Conservation (phyloP, 306 rosid genomes). For the Alnus rubra region DNA sequence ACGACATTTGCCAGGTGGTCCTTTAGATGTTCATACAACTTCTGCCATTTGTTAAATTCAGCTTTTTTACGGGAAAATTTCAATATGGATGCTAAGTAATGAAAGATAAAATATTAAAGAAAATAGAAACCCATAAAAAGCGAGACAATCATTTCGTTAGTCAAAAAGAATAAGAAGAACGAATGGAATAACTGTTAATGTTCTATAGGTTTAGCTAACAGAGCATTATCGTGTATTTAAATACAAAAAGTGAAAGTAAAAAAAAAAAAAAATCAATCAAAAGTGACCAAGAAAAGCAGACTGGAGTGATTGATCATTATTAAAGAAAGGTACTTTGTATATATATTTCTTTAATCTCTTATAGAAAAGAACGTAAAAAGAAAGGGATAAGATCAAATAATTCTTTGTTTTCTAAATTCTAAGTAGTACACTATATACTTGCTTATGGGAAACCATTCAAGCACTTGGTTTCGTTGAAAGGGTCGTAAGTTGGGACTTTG, state of each 20-base stretch:
- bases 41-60: not conserved
- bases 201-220: not conserved
- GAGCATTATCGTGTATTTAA: not conserved
- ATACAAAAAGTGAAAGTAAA: not conserved
- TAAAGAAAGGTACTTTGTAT: not conserved
- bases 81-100: not conserved
- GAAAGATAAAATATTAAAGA: not conserved
- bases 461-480: not conserved
- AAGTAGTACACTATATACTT: not conserved
- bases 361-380: not conserved
- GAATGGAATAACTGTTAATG: not conserved
- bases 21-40: too few relatives aligned
- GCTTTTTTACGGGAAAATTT: not conserved
- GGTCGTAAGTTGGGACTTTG: too few relatives aligned
- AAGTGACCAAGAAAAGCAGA: constrained; percentile 7
- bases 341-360: not conserved
- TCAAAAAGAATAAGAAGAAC: constrained; percentile 8
- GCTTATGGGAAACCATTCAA: constrained; percentile 24
- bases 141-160: constrained; percentile 5
- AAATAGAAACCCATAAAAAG: not conserved
- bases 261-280: not conserved
- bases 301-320: not conserved
- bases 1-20: too few relatives aligned
- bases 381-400: not conserved
- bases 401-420: not conserved